These are phyloP conservation scores for Chaetomiaceae sp. DNA, from an alignment of 2,329 filamentous ascomycete species.

Conservation along the genomic window DNA sequence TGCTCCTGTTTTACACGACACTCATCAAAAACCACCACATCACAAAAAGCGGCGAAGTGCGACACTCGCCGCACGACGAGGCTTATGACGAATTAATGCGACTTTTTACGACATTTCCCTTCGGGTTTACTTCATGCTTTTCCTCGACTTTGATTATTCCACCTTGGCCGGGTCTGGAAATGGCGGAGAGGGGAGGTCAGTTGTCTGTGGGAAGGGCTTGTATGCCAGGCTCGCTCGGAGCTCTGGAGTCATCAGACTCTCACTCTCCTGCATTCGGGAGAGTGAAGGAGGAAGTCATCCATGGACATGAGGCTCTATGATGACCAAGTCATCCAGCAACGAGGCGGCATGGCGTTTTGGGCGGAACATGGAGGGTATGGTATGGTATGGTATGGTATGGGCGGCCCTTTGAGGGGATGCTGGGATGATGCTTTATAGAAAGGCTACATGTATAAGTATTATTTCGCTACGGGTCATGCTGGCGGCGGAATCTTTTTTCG, in stretches of 20 bases:
- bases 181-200: background rate
- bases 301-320: conserved; percentile 10
- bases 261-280: conserved; percentile 1
- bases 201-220: background rate
- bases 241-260: background rate
- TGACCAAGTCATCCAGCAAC: background rate
- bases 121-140: conserved; percentile 8
- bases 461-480: conserved; percentile 15
- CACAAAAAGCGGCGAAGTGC: background rate
- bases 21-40: background rate
- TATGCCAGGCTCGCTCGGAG: background rate
- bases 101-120: conserved; percentile 12
- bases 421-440: conserved; percentile 9
- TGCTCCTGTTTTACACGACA: conserved; percentile 11
- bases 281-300: background rate
- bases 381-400: too few species aligned
- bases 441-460: conserved; percentile 20
- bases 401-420: background rate
- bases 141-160: background rate
- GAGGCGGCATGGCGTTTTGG: conserved; percentile 13
- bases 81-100: conserved; percentile 18
- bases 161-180: conserved; percentile 5
- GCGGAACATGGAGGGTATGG: background rate
- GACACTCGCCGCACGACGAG: background rate
- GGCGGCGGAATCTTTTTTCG: conserved; percentile 13